A percentile compares a stretch with the other conserved stretches of the same genome.
Evolutionary conservation across 495 filamentous ascomycete species (phyloP).

Genomic region (Chlorociboria aeruginascens): DNA sequence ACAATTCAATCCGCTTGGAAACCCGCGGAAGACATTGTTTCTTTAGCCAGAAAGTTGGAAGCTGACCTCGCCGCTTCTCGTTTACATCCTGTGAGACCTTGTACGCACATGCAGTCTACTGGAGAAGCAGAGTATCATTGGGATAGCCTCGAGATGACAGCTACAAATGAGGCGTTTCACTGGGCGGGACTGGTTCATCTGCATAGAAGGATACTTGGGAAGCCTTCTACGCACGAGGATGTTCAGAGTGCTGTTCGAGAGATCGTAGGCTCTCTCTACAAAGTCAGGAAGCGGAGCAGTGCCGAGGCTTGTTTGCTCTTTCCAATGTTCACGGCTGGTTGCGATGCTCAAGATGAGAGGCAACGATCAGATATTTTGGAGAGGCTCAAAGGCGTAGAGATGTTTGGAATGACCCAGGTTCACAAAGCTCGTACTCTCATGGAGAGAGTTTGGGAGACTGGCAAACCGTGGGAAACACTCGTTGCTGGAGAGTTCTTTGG

Average conservation of each 20-base stretch:
- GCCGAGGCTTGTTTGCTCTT: constrained; percentile 71
- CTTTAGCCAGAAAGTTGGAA: constrained; percentile 42
- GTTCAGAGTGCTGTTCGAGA: constrained; percentile 53
- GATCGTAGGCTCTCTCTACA: constrained; percentile 49
- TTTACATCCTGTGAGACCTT: constrained; percentile 28
- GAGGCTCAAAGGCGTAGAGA: constrained; percentile 58
- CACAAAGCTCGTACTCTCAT: constrained; percentile 49
- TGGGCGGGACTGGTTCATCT: constrained; percentile 72
- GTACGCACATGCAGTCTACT: constrained; percentile 34
- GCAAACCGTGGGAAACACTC: constrained; percentile 50
- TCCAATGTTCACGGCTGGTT: constrained; percentile 77
- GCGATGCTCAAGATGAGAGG: constrained; percentile 46
- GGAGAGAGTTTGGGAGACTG: constrained; percentile 53
- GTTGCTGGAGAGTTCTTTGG: constrained; percentile 56
- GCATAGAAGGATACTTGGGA: constrained; percentile 57
- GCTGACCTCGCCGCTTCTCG: constrained; percentile 35
- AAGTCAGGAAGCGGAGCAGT: constrained; percentile 52
- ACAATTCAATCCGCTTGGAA: constrained; percentile 42
- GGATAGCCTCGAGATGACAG: constrained; percentile 53
- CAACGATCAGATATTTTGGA: constrained; percentile 51
- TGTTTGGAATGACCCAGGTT: constrained; percentile 59
- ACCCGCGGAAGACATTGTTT: constrained; percentile 39
- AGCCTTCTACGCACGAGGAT: constrained; percentile 36
- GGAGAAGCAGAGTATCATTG: constrained; percentile 34
- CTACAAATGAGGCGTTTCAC: constrained; percentile 73